phyloP scores from a whole-genome alignment of 345 rosid species.

The Heritiera littoralis region DNA sequence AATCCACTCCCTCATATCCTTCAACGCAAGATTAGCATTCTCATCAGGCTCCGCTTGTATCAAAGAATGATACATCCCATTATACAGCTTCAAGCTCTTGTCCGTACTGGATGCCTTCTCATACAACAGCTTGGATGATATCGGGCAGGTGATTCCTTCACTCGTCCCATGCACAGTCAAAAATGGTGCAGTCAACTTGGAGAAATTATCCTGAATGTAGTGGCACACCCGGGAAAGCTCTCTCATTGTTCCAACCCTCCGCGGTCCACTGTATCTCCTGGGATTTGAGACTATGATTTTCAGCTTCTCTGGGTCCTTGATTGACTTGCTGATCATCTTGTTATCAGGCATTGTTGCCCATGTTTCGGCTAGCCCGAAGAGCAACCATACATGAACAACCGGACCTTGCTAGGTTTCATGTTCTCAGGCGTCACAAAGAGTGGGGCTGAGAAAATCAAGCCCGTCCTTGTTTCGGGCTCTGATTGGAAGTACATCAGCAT shows the following conservation, averaged over 20 bases:
- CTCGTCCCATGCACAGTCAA: slow-evolving; percentile 79
- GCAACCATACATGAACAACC: slow-evolving; percentile 71
- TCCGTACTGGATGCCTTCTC: slow-evolving; percentile 76
- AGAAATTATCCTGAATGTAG: slow-evolving; percentile 77
- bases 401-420: slow-evolving; percentile 81
- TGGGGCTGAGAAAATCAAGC: slow-evolving; percentile 94
- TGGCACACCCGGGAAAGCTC: slow-evolving; percentile 73
- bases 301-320: slow-evolving; percentile 75
- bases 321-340: slow-evolving; percentile 84
- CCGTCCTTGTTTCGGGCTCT: slow-evolving; percentile 74
- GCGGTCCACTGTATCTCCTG: slow-evolving; percentile 74
- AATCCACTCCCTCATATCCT: slow-evolving; percentile 97
- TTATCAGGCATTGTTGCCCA: slow-evolving; percentile 96
- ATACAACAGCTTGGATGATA: slow-evolving; percentile 69
- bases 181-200: slow-evolving; percentile 57
- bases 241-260: slow-evolving; percentile 95
- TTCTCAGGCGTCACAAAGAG: slow-evolving; percentile 85
- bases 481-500: slow-evolving; percentile 95
- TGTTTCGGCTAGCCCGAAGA: slow-evolving; percentile 88
- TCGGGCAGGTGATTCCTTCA: slow-evolving; percentile 77
- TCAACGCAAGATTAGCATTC: slow-evolving; percentile 63
- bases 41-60: slow-evolving; percentile 94
- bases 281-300: slow-evolving; percentile 89
- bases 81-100: slow-evolving; percentile 80
- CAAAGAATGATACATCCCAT: slow-evolving; percentile 93